Percentiles rank a stretch among this genome's conserved stretches.
Evolutionary conservation across 768 basidiomycete species (phyloP).

Genomic region (Ramaria sp.): DNA sequence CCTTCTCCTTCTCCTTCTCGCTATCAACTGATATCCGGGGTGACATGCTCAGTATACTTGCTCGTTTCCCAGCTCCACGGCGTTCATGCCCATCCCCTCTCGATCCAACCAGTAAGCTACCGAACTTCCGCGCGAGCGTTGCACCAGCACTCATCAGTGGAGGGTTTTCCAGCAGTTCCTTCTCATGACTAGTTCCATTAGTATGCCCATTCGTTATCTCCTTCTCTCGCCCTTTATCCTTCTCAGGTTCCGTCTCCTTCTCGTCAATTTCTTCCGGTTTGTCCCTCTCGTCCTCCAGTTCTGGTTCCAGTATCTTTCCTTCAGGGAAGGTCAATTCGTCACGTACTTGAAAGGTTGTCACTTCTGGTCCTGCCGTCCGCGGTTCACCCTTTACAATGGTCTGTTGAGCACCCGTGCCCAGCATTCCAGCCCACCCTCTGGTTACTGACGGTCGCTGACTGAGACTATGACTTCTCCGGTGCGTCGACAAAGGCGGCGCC

Average conservation of each 20-base stretch:
- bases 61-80: conserved; percentile 31
- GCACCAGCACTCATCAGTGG: conserved; percentile 41
- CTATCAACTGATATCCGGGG: conserved; percentile 24
- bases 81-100: conserved; percentile 28
- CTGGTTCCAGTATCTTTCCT: conserved; percentile 23
- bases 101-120: conserved; percentile 47
- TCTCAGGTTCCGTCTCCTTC: neutral
- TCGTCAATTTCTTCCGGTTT: conserved; percentile 9
- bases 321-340: conserved; percentile 12
- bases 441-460: conserved; percentile 54
- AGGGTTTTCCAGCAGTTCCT: conserved; percentile 16
- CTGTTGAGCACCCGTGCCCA: conserved; percentile 25
- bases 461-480: conserved; percentile 75
- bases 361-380: conserved; percentile 57
- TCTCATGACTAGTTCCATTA: conserved; percentile 14
- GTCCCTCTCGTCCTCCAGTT: conserved; percentile 23
- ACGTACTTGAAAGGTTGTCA: conserved; percentile 36
- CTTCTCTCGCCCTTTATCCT: neutral
- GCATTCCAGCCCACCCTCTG: conserved; percentile 51
- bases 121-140: conserved; percentile 61
- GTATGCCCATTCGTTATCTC: neutral
- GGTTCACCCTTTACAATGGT: conserved; percentile 23
- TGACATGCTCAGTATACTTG: conserved; percentile 35
- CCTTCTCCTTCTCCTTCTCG: conserved; percentile 23
- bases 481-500: conserved; percentile 67